phyloP scores from a whole-genome alignment of 257 asterid genomes.

The Penstemon davidsonii region DNA sequence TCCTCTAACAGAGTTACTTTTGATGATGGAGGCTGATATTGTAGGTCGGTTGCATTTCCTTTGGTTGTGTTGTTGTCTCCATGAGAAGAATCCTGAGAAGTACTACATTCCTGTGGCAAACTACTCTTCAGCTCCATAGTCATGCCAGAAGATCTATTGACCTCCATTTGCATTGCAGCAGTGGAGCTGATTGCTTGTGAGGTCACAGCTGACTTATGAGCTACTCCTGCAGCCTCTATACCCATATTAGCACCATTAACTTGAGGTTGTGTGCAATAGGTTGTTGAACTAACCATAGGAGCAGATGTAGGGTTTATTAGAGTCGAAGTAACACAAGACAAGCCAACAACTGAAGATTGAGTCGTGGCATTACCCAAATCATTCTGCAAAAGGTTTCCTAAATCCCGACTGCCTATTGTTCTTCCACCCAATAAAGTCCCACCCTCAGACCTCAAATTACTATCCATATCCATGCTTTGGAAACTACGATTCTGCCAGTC shows the following conservation, averaged over 20 bases:
- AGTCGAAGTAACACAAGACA: constrained; percentile 77
- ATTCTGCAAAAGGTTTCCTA: constrained; percentile 60
- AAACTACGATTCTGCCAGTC: constrained; percentile 49
- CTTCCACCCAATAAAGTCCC: constrained; percentile 41
- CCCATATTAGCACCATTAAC: constrained; percentile 33
- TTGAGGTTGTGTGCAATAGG: constrained; percentile 59
- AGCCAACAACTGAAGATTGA: constrained; percentile 72
- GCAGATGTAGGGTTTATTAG: constrained; percentile 66
- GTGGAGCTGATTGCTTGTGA: constrained; percentile 40
- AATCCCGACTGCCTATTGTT: constrained; percentile 50
- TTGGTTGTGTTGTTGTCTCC: constrained; percentile 40
- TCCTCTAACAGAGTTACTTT: constrained; percentile 42
- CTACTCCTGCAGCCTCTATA: constrained; percentile 38
- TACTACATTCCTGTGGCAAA: constrained; percentile 39
- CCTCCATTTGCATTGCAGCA: constrained; percentile 38
- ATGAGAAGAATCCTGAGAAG: constrained; percentile 30
- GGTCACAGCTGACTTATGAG: constrained; percentile 35
- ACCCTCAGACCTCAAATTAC: constrained; percentile 42
- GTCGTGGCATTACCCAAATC: constrained; percentile 72
- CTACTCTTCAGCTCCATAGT: constrained; percentile 37
- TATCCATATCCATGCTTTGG: constrained; percentile 53
- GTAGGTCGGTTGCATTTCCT: constrained; percentile 40
- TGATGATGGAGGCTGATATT: constrained; percentile 46
- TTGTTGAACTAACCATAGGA: constrained; percentile 73
- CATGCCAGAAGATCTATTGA: constrained; percentile 28